Evolutionary conservation across 495 filamentous ascomycete species (phyloP).

Genomic region (Penicillium psychrofluorescens): DNA sequence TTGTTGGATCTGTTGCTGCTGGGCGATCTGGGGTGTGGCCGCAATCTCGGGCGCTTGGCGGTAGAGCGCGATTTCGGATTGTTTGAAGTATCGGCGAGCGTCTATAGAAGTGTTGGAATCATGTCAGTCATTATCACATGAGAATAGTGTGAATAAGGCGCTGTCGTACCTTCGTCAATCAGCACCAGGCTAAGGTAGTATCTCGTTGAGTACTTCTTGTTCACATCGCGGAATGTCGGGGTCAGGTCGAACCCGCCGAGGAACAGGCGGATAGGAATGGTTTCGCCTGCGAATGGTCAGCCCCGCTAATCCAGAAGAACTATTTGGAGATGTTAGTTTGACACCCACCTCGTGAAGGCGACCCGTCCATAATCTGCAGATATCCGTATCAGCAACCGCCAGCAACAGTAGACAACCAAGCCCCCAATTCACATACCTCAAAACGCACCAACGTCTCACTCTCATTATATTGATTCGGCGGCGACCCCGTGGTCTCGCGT

Average conservation of each 20-base stretch:
- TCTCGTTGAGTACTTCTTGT: conserved; percentile 98
- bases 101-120: conserved; percentile 43
- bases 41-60: conserved; percentile 76
- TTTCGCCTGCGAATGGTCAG: conserved; percentile 61
- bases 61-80: conserved; percentile 97
- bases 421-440: conserved; percentile 54
- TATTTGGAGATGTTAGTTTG: too few relatives aligned
- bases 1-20: conserved; percentile 39
- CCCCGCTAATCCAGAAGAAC: not conserved
- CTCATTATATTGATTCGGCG: conserved; percentile 99
- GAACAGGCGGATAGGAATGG: conserved; percentile 96
- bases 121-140: too few relatives aligned
- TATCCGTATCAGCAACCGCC: conserved; percentile 11
- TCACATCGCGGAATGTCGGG: conserved; percentile 97
- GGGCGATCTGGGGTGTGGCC: conserved; percentile 36
- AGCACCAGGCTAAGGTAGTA: conserved; percentile 96
- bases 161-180: conserved; percentile 79
- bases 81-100: conserved; percentile 96
- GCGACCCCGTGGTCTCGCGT: conserved; percentile 89
- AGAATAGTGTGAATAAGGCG: not conserved
- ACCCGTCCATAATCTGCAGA: conserved; percentile 93
- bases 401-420: not conserved
- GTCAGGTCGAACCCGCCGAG: conserved; percentile 97
- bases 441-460: conserved; percentile 97
- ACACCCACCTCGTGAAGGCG: conserved; percentile 72